phyloP scores from a whole-genome alignment of 2,329 filamentous ascomycete genomes.

The Triangularia setosa region DNA sequence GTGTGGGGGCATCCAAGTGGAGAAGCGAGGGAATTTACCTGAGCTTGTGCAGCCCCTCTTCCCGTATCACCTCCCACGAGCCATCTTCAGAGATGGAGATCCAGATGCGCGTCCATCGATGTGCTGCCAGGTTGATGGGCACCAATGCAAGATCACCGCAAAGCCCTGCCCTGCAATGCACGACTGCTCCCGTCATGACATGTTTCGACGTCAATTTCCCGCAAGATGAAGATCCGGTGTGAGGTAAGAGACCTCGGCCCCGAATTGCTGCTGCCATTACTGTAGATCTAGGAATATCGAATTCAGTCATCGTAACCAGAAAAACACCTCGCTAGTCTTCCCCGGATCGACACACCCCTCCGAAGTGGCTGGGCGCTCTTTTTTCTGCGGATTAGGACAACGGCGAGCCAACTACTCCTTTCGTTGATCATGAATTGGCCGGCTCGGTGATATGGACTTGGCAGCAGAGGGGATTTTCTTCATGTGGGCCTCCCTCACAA shows the following conservation, averaged over 20 bases:
- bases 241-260: background rate
- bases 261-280: background rate
- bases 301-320: background rate
- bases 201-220: background rate
- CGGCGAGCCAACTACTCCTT: background rate
- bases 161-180: conserved; percentile 8
- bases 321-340: background rate
- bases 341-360: background rate
- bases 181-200: background rate
- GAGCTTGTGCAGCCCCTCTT: background rate
- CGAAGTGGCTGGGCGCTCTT: background rate
- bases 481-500: background rate
- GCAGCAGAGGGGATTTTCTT: background rate
- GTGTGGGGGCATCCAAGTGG: conserved; percentile 7
- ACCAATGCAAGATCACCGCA: conserved; percentile 8
- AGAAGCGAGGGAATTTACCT: conserved; percentile 5
- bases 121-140: background rate
- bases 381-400: background rate
- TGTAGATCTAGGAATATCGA: background rate
- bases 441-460: background rate
- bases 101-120: background rate
- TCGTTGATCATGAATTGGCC: conserved; percentile 2
- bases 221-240: background rate
- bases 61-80: conserved; percentile 1
- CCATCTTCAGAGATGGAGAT: conserved; percentile 1